Conservation (phyloP, 2,329 filamentous ascomycete genomes). For the Verticillium longisporum region DNA sequence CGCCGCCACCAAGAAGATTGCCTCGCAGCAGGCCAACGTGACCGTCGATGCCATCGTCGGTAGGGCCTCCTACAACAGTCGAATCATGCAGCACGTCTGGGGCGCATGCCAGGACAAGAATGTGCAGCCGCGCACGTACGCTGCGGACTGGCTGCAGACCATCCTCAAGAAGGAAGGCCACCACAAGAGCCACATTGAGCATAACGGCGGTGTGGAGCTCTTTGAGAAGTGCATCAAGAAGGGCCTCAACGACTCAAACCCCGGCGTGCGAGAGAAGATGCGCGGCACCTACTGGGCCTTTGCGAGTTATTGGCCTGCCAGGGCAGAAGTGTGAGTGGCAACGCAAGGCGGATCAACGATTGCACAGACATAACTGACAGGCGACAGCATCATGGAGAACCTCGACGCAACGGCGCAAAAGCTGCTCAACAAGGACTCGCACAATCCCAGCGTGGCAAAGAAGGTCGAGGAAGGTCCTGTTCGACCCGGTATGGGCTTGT, state of each 20-base stretch:
- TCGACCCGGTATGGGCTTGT: slow-evolving; percentile 53
- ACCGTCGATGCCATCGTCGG: slow-evolving; percentile 77
- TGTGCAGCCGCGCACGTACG: slow-evolving; percentile 74
- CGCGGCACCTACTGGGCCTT: slow-evolving; percentile 84
- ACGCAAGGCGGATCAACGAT: background rate
- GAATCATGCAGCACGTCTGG: slow-evolving; percentile 81
- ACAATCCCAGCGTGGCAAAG: slow-evolving; percentile 65
- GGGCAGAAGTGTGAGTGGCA: slow-evolving; percentile 60
- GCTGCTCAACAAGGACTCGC: slow-evolving; percentile 73
- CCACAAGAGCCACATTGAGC: slow-evolving; percentile 79
- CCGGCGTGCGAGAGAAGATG: slow-evolving; percentile 80
- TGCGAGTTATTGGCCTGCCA: slow-evolving; percentile 67
- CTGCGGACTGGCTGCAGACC: slow-evolving; percentile 76
- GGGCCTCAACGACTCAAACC: slow-evolving; percentile 82
- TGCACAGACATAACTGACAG: slow-evolving; percentile 13
- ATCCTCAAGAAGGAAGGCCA: slow-evolving; percentile 69
- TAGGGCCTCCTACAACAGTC: slow-evolving; percentile 70
- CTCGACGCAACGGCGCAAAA: slow-evolving; percentile 75
- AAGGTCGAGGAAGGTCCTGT: slow-evolving; percentile 41
- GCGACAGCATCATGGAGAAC: slow-evolving; percentile 62
- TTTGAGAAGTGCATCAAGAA: slow-evolving; percentile 87
- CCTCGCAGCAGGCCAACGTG: slow-evolving; percentile 72
- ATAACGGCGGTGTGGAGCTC: slow-evolving; percentile 72
- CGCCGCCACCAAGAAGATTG: slow-evolving; percentile 87
- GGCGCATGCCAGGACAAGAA: slow-evolving; percentile 88